Percentiles rank a stretch among this genome's conserved stretches.
Evolutionary conservation across 192 early-diverging fungal genomes (phyloP).

Genomic region (Gamsiella multidivaricata): DNA sequence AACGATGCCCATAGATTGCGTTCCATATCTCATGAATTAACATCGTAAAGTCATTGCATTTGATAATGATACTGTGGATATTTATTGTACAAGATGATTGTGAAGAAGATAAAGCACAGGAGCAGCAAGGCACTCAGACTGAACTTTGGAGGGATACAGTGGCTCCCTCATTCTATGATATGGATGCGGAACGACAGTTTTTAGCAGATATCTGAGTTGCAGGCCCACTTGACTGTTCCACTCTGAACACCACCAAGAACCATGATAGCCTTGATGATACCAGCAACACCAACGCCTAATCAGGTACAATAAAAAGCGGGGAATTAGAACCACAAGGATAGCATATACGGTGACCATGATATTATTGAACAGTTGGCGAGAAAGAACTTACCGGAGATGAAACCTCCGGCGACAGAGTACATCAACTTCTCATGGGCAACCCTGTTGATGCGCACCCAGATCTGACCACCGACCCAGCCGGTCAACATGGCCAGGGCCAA

Average conservation of each 20-base stretch:
- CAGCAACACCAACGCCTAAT: constrained; percentile 51
- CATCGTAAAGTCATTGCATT: too few relatives aligned
- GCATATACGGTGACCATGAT: too few relatives aligned
- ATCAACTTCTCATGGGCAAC: constrained; percentile 54
- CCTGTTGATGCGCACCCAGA: constrained; percentile 56
- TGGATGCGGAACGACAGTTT: background rate
- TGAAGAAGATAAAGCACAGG: too few relatives aligned
- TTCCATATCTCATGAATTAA: too few relatives aligned
- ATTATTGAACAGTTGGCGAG: too few relatives aligned
- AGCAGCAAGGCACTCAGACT: too few relatives aligned
- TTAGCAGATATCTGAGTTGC: constrained; percentile 28
- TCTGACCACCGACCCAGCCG: constrained; percentile 52
- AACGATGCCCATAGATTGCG: constrained; percentile 31
- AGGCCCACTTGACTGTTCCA: constrained; percentile 18
- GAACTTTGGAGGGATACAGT: too few relatives aligned
- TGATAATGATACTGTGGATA: too few relatives aligned
- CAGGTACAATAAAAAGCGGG: too few relatives aligned
- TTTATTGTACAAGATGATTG: too few relatives aligned
- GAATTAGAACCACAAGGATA: too few relatives aligned
- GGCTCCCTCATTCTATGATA: too few relatives aligned
- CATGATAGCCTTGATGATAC: constrained; percentile 42
- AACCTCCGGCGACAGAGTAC: constrained; percentile 59
- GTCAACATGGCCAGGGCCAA: constrained; percentile 62
- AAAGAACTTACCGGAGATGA: constrained; percentile 44
- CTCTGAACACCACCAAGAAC: constrained; percentile 15